Percentiles rank a stretch among this genome's conserved stretches.
Conservation (phyloP, 179 eudicot genomes). For the Nepenthes alata region DNA sequence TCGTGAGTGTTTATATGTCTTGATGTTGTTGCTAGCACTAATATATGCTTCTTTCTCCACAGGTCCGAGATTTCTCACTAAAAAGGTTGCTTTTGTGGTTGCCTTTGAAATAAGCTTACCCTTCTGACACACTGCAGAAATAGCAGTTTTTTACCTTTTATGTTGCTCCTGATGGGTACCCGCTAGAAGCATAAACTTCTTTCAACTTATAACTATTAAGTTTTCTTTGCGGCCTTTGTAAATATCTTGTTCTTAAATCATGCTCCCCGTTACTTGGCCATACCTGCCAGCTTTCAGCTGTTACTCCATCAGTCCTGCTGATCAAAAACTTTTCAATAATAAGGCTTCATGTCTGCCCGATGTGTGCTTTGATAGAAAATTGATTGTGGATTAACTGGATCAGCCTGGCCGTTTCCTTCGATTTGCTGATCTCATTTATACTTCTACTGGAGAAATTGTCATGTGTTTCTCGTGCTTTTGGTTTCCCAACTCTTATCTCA, state of each 20-base stretch:
- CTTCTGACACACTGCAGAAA: conserved; percentile 19
- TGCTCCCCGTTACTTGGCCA: conserved; percentile 31
- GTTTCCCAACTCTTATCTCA: conserved; percentile 11
- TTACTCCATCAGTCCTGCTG: conserved; percentile 17
- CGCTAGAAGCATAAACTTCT: conserved; percentile 22
- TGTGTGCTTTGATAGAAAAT: conserved; percentile 18
- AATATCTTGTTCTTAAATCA: conserved; percentile 16
- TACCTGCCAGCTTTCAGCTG: conserved; percentile 15
- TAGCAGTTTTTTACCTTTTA: conserved; percentile 21
- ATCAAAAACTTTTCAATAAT: conserved; percentile 25
- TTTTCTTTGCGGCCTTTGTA: conserved; percentile 19
- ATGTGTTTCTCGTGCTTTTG: conserved; percentile 13
- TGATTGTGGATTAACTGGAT: conserved; percentile 35
- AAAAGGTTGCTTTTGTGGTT: conserved; percentile 30
- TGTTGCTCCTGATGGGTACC: conserved; percentile 28
- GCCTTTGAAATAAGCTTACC: conserved; percentile 27
- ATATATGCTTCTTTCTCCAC: conserved; percentile 14
- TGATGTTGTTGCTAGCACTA: conserved; percentile 1
- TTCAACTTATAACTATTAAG: conserved; percentile 22
- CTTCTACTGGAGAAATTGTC: conserved; percentile 13
- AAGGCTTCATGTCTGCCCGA: conserved; percentile 26
- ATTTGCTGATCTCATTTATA: conserved; percentile 20
- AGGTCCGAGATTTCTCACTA: conserved; percentile 43
- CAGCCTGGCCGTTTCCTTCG: conserved; percentile 25
- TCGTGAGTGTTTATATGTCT: neutral